phyloP scores from a whole-genome alignment of 108 stramenopile genomes.

The Nitzschia sp. region DNA sequence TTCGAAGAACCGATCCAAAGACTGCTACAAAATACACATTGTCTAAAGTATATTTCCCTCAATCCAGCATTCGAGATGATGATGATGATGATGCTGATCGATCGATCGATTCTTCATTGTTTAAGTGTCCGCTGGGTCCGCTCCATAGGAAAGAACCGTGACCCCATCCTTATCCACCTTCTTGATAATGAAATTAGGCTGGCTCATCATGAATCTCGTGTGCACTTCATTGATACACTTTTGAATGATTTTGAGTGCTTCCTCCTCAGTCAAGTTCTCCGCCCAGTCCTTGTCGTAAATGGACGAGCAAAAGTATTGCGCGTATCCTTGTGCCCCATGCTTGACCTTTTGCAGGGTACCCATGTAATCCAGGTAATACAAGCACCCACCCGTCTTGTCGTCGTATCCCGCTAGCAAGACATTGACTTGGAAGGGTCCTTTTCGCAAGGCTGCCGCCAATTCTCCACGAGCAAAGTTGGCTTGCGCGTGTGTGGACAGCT shows the following conservation, averaged over 20 bases:
- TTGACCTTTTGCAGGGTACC: constrained; percentile 83
- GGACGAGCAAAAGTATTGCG: constrained; percentile 90
- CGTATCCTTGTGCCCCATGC: constrained; percentile 91
- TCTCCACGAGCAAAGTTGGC: constrained; percentile 95
- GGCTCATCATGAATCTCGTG: constrained; percentile 88
- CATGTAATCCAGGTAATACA: constrained; percentile 95
- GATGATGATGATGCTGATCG: no score
- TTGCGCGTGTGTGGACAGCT: constrained; percentile 90
- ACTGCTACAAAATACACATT: no score
- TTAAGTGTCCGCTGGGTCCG: constrained; percentile 78
- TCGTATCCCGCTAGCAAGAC: constrained; percentile 93
- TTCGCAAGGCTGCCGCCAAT: constrained; percentile 91
- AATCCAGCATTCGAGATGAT: no score
- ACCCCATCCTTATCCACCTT: constrained; percentile 91
- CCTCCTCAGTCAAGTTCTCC: constrained; percentile 77
- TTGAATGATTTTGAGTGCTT: constrained; percentile 81
- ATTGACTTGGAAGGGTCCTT: constrained; percentile 97
- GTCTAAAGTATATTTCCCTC: no score
- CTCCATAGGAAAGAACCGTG: constrained; percentile 67
- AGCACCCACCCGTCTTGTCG: constrained; percentile 51
- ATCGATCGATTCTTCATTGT: no score
- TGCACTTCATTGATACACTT: constrained; percentile 92
- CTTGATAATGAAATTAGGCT: constrained; percentile 96
- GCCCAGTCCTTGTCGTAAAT: constrained; percentile 94
- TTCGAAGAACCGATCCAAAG: no score